Evolutionary conservation across 169 alveolate genomes (phyloP).

Genomic region (Condylostoma magnum): DNA sequence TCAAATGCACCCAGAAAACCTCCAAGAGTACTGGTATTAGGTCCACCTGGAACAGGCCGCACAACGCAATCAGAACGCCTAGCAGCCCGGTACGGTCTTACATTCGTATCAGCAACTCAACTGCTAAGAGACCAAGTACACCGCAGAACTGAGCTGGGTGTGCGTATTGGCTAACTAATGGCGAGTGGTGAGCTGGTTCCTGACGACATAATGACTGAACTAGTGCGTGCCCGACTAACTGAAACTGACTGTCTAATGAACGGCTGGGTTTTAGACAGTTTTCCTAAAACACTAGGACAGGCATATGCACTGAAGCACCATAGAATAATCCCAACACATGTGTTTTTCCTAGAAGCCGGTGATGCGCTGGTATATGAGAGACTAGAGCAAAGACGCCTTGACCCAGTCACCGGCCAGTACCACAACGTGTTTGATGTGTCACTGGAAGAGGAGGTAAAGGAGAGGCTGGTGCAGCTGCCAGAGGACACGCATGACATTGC

Average conservation of each 20-base stretch:
- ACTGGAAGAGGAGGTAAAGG: slow-evolving; percentile 35
- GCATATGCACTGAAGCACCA: slow-evolving; percentile 61
- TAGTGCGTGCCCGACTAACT: slow-evolving; percentile 70
- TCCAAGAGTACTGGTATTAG: slow-evolving; percentile 64
- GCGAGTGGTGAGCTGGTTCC: slow-evolving; percentile 56
- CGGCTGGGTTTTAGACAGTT: slow-evolving; percentile 87
- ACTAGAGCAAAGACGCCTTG: slow-evolving; percentile 62
- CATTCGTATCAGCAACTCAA: slow-evolving; percentile 59
- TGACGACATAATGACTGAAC: slow-evolving; percentile 60
- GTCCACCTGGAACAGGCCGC: slow-evolving; percentile 83
- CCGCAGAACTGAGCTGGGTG: slow-evolving; percentile 47
- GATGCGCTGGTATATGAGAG: slow-evolving; percentile 58
- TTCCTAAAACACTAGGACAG: slow-evolving; percentile 77
- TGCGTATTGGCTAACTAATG: slow-evolving; percentile 29
- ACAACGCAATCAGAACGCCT: slow-evolving; percentile 67
- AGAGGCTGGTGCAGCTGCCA: slow-evolving; percentile 34
- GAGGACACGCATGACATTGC: slow-evolving; percentile 54
- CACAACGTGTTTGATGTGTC: slow-evolving; percentile 43
- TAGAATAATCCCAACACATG: slow-evolving; percentile 71
- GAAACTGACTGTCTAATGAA: slow-evolving; percentile 79
- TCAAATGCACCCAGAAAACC: slow-evolving; percentile 66
- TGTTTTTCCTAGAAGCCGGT: slow-evolving; percentile 63
- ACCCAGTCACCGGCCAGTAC: slow-evolving; percentile 63
- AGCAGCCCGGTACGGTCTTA: slow-evolving; percentile 62
- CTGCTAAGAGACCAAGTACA: slow-evolving; percentile 52